Conservation (phyloP, 441 rosid genomes). For the Breynia disticha region DNA sequence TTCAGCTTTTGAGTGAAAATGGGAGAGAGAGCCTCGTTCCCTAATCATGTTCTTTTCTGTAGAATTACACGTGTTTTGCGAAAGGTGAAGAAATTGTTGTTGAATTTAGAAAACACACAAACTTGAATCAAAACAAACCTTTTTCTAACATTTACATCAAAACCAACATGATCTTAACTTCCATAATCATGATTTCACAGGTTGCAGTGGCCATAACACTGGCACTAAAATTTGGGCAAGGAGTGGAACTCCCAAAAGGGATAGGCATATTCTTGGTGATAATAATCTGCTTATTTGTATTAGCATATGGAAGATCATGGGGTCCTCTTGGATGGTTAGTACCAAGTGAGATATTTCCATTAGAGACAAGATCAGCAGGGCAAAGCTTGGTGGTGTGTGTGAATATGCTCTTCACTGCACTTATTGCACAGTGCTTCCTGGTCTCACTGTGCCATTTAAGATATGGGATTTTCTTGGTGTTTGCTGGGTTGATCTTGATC, state of each 20-base stretch:
- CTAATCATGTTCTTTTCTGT: too few species aligned
- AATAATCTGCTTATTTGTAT: conserved; percentile 58
- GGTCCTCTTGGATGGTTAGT: conserved; percentile 94
- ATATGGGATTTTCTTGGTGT: conserved; percentile 66
- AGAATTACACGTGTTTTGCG: too few species aligned
- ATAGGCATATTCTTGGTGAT: conserved; percentile 53
- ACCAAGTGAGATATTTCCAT: conserved; percentile 77
- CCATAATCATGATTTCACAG: conserved; percentile 7
- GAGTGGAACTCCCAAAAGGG: conserved; percentile 39
- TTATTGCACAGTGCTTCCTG: conserved; percentile 76
- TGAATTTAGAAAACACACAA: too few species aligned
- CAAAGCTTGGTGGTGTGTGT: conserved; percentile 78
- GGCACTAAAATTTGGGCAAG: conserved; percentile 68
- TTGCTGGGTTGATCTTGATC: conserved; percentile 45
- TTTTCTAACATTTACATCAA: too few species aligned
- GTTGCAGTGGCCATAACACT: conserved; percentile 54
- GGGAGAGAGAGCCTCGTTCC: too few species aligned
- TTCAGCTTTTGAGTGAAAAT: too few species aligned
- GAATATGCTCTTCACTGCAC: conserved; percentile 71
- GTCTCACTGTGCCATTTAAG: conserved; percentile 63
- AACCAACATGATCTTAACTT: not conserved
- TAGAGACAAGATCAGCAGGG: conserved; percentile 85
- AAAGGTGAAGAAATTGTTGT: too few species aligned
- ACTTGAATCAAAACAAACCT: too few species aligned
- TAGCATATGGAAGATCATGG: conserved; percentile 90